Evolutionary conservation across 345 rosid species (phyloP).

Genomic region (Syzygium aqueum): DNA sequence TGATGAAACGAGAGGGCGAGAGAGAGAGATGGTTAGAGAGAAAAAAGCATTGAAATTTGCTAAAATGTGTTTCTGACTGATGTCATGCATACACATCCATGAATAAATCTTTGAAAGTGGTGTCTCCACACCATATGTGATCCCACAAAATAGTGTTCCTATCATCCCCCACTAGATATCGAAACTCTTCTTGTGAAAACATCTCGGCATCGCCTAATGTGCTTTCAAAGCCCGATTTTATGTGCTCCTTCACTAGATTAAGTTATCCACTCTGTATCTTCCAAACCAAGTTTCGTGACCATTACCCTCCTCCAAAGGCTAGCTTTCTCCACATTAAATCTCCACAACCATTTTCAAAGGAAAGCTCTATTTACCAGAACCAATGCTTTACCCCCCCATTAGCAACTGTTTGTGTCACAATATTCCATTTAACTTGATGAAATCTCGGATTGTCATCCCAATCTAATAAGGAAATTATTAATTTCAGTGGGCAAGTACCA

Average conservation of each 20-base stretch:
- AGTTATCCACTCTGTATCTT: neutral
- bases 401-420: neutral
- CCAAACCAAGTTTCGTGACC: neutral
- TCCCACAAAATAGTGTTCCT: neutral
- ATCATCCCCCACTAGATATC: neutral
- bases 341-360: neutral
- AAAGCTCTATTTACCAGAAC: neutral
- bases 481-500: neutral
- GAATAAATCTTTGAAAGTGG: neutral
- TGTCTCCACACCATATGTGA: neutral
- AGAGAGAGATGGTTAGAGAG: neutral
- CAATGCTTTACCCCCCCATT: neutral
- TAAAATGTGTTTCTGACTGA: neutral
- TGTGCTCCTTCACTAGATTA: neutral
- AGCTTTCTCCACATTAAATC: neutral
- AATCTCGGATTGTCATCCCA: neutral
- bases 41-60: neutral
- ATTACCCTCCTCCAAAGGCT: neutral
- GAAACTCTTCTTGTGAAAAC: neutral
- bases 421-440: neutral
- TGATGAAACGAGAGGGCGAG: neutral
- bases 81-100: neutral
- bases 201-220: neutral
- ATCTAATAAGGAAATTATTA: neutral
- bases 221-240: neutral